These are phyloP conservation scores for Filosporella fistucella DNA, from an alignment of 495 filamentous ascomycete genomes.

Conservation along the genomic window DNA sequence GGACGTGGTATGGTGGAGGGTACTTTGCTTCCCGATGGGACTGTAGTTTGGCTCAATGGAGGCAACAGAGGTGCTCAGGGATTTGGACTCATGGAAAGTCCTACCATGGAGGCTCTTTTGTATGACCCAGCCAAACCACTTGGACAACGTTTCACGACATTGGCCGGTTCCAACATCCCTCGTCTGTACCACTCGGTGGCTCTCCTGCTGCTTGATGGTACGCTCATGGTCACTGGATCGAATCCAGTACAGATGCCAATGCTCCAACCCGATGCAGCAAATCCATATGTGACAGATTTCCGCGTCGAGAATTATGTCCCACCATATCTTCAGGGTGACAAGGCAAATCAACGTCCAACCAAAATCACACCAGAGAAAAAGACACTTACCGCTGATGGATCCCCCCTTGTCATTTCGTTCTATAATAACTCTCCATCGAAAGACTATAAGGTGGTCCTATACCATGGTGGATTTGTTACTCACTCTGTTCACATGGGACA, in stretches of 20 bases:
- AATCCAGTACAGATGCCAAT: conserved; percentile 56
- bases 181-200: conserved; percentile 57
- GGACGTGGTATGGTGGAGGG: conserved; percentile 59
- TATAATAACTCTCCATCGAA: conserved; percentile 33
- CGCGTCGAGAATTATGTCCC: conserved; percentile 58
- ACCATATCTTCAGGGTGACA: conserved; percentile 51
- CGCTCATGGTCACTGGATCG: conserved; percentile 51
- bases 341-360: conserved; percentile 42
- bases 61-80: conserved; percentile 53
- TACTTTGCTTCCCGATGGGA: conserved; percentile 55
- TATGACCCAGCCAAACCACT: conserved; percentile 47
- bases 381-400: conserved; percentile 36
- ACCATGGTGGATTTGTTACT: conserved; percentile 48
- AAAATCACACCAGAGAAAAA: conserved; percentile 35
- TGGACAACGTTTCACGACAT: conserved; percentile 48
- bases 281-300: conserved; percentile 52
- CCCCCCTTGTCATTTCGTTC: conserved; percentile 43
- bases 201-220: conserved; percentile 53
- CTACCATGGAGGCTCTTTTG: conserved; percentile 52
- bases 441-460: conserved; percentile 40
- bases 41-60: conserved; percentile 56
- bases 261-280: conserved; percentile 30
- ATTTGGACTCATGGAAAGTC: conserved; percentile 47
- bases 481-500: conserved; percentile 62
- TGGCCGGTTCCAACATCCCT: conserved; percentile 42